Conservation (phyloP, 1,139 yeast genomes). For the Kluyveromyces sp. region DNA sequence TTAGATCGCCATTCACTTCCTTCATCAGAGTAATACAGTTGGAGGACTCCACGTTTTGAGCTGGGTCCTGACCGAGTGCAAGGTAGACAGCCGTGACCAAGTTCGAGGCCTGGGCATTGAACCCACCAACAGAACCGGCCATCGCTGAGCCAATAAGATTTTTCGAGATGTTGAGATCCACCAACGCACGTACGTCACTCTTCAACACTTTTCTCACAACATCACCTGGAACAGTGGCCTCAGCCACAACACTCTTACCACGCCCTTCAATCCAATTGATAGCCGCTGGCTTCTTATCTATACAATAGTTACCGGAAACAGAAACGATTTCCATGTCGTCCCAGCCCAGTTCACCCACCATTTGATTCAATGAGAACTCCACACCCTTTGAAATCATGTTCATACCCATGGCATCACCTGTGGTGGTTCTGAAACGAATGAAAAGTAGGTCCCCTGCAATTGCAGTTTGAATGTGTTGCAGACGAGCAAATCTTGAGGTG, state of each 20-base stretch:
- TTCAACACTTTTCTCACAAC: conserved; percentile 77
- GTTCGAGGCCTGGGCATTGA: conserved; percentile 97
- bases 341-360: conserved; percentile 88
- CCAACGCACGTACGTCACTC: conserved; percentile 87
- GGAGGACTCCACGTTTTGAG: conserved; percentile 94
- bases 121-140: conserved; percentile 98
- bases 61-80: conserved; percentile 98
- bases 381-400: conserved; percentile 99
- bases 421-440: conserved; percentile 90
- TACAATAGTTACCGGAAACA: conserved; percentile 95
- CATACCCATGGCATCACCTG: conserved; percentile 99
- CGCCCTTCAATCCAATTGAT: conserved; percentile 99
- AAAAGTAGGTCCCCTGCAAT: conserved; percentile 89
- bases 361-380: conserved; percentile 72
- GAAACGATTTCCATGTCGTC: conserved; percentile 89
- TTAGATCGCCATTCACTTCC: conserved; percentile 73
- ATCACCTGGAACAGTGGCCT: conserved; percentile 79
- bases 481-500: conserved; percentile 93
- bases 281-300: conserved; percentile 96
- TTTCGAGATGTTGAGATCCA: conserved; percentile 80
- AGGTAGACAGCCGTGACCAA: conserved; percentile 86
- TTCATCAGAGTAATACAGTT: conserved; percentile 96
- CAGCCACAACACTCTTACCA: conserved; percentile 98
- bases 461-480: conserved; percentile 85
- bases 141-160: conserved; percentile 94